Base-by-base conservation (phyloP, 495 filamentous ascomycete species). In the Collariella sp. region DNA sequence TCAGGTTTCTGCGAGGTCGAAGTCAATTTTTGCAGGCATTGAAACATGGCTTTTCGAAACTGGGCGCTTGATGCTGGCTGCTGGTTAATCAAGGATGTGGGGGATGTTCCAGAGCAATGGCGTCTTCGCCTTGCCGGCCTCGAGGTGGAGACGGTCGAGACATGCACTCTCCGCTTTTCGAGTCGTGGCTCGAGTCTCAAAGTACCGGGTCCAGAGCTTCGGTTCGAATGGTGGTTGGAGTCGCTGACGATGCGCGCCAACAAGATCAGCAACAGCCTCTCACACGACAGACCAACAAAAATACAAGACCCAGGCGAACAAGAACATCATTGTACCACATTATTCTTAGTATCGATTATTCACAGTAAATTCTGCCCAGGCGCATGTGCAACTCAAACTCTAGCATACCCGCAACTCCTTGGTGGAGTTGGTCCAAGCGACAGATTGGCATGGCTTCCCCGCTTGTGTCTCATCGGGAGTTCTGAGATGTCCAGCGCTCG, bases 181-280 rank as follows among this genome's bases (percentile, higher is more conserved):
- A 59, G 29, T 54, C 56, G 46, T 59, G 56, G 23, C 34, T n/a
- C 46, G 34, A 46, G 40, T 31, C 18, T 50, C 38, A 29, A 47
- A 35, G 7, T 16, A 13, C 31, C 35, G 19, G 20, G 3, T 13
- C 16, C 16, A n/a, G 23, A 39, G 23, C 51, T 46, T 29, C 38
- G 19, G 44, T 44, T 39, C 35, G 45, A 58, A 19, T 26, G 40
- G 15, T 11, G 15, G 31, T 23, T 46, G 38, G 43, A 46, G 33
- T 51, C 45, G 50, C 40, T 50, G 65, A 56, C 50, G n/a, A n/a
- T 63, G 61, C 62, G 64, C 56, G 38, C 48, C 61, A 46, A 64
- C 46, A 49, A 57, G 53, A 52, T 31, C 26, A 16, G 19, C 18
- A 38, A 49, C 50, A 54, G 35, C 59, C 56, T 58, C 50, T 66